A percentile compares a stretch with the other conserved stretches of the same genome.
Conservation (phyloP, 768 basidiomycete species). For the Gautieria morchelliformis region DNA sequence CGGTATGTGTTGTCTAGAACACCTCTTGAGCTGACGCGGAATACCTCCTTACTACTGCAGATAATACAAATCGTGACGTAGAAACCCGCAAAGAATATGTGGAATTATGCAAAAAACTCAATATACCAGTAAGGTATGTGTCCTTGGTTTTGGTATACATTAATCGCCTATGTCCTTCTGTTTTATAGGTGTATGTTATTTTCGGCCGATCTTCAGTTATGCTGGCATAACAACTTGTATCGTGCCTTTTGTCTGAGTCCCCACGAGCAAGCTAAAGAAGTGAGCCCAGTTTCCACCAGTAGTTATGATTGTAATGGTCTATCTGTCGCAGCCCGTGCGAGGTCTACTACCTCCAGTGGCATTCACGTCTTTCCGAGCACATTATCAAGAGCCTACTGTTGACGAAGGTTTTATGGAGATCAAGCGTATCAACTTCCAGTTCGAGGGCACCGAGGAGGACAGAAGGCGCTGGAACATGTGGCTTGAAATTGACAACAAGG, state of each 20-base stretch:
- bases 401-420: slow-evolving; percentile 75
- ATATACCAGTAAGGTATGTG: slow-evolving; percentile 46
- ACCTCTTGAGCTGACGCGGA: neutral
- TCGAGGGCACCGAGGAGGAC: slow-evolving; percentile 68
- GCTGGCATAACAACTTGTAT: slow-evolving; percentile 92
- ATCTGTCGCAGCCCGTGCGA: slow-evolving; percentile 34
- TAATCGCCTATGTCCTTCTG: neutral
- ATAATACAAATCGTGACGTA: slow-evolving; percentile 84
- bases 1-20: slow-evolving; percentile 33
- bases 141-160: neutral
- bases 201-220: slow-evolving; percentile 65
- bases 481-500: slow-evolving; percentile 54
- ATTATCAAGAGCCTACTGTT: slow-evolving; percentile 55
- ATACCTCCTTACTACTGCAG: slow-evolving; percentile 27
- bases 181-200: slow-evolving; percentile 62
- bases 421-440: slow-evolving; percentile 69
- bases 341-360: slow-evolving; percentile 50
- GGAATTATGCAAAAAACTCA: slow-evolving; percentile 46
- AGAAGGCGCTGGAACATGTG: slow-evolving; percentile 71
- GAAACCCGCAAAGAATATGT: slow-evolving; percentile 65
- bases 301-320: slow-evolving; percentile 7
- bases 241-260: slow-evolving; percentile 41
- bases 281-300: neutral
- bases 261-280: neutral
- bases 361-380: slow-evolving; percentile 45